phyloP scores from a whole-genome alignment of 306 rosid genomes.

The Trifolium pratense region DNA sequence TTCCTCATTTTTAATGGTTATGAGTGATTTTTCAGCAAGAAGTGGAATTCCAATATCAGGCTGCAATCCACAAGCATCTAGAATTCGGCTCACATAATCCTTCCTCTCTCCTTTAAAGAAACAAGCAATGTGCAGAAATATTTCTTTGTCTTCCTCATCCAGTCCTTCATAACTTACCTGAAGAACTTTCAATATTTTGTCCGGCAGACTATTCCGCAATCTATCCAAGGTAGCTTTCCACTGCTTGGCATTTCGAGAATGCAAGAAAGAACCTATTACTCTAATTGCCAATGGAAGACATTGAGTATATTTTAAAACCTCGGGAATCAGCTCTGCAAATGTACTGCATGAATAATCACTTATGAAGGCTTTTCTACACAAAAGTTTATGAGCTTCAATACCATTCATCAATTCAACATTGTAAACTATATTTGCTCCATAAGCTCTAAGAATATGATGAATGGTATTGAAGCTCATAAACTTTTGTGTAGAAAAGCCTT shows the following conservation, averaged over 20 bases:
- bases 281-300: too few species aligned
- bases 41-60: background rate
- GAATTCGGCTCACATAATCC: background rate
- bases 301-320: too few species aligned
- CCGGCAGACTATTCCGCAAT: too few species aligned
- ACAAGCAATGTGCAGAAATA: background rate
- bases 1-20: background rate
- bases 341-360: background rate
- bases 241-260: too few species aligned
- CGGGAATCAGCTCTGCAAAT: background rate
- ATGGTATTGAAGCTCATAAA: too few species aligned
- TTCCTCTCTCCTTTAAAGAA: background rate
- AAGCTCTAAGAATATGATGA: background rate
- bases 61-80: background rate
- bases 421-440: background rate
- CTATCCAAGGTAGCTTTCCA: too few species aligned
- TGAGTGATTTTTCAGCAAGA: background rate
- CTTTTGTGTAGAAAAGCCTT: too few species aligned
- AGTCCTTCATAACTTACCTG: background rate
- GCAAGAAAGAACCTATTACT: too few species aligned
- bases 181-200: too few species aligned
- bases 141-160: background rate
- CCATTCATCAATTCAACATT: background rate
- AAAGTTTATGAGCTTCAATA: background rate
- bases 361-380: background rate